Percentiles rank a stretch among this genome's conserved stretches.
Evolutionary conservation across 208 protist genomes (phyloP).

Genomic region (Crithidia sp.): DNA sequence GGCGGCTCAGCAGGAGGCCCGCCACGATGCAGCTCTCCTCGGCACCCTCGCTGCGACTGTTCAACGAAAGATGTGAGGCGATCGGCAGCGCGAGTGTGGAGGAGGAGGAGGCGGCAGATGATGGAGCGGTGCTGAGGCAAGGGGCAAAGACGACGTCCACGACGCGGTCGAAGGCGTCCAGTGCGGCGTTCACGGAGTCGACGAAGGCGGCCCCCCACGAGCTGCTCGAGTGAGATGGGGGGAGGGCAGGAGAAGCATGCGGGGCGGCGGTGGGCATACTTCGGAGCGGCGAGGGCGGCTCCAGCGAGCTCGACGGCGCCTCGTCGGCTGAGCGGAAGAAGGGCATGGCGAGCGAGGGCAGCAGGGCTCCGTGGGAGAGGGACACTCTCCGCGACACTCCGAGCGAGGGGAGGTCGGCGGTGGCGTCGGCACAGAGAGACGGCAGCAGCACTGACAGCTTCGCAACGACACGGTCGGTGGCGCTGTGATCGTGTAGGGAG

Average conservation of each 20-base stretch:
- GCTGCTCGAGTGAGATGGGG: neutral
- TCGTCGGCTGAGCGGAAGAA: neutral
- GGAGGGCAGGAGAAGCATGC: neutral
- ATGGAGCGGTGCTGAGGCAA: neutral
- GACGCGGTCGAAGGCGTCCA: slow-evolving; percentile 7
- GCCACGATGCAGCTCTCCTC: slow-evolving; percentile 30
- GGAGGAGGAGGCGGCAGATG: neutral
- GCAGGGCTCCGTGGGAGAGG: neutral
- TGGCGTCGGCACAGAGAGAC: neutral
- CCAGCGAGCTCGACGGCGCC: neutral
- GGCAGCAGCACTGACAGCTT: neutral
- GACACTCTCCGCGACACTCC: too few relatives aligned
- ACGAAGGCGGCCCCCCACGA: slow-evolving; percentile 8
- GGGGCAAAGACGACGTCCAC: slow-evolving; percentile 8
- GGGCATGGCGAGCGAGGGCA: neutral
- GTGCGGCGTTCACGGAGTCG: slow-evolving; percentile 5
- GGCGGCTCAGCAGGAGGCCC: slow-evolving; percentile 20
- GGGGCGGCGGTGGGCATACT: slow-evolving; percentile 5
- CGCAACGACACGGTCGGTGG: too few relatives aligned
- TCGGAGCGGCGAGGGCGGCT: neutral
- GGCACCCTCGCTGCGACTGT: slow-evolving; percentile 3
- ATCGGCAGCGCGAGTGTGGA: neutral
- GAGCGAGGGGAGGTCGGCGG: neutral
- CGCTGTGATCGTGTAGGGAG: neutral
- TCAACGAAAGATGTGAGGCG: neutral